phyloP scores from a whole-genome alignment of 352 stramenopile species.

The Pythium pyrilobum region DNA sequence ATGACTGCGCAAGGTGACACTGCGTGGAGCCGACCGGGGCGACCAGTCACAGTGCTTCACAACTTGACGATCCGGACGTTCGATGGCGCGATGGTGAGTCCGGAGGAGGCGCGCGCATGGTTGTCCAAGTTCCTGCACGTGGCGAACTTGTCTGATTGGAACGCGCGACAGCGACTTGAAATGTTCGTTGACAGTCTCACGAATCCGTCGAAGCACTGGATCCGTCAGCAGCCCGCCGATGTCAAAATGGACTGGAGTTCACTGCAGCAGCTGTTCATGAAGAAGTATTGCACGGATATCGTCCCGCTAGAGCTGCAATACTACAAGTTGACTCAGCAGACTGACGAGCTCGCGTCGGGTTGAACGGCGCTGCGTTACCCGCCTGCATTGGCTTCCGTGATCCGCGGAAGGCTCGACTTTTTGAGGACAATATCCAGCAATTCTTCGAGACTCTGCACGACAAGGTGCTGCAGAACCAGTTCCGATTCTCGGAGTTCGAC shows the following conservation, averaged over 20 bases:
- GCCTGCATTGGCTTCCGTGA: slow-evolving; percentile 11
- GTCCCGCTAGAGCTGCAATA: not conserved
- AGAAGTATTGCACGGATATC: slow-evolving; percentile 8
- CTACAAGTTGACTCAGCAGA: slow-evolving; percentile 16
- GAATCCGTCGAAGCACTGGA: slow-evolving; percentile 1
- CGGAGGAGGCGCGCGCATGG: not conserved
- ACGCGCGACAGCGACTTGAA: slow-evolving; percentile 6
- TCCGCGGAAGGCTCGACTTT: not conserved
- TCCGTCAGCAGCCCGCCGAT: not conserved
- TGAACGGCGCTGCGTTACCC: slow-evolving; percentile 4
- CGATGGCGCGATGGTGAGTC: not conserved
- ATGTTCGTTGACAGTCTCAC: slow-evolving; percentile 8
- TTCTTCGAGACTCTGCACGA: slow-evolving; percentile 19
- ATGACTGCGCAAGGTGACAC: not conserved
- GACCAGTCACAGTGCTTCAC: not conserved
- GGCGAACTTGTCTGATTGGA: slow-evolving; percentile 6
- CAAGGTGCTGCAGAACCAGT: slow-evolving; percentile 12
- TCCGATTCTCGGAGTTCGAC: slow-evolving; percentile 6
- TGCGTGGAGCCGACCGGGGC: not conserved
- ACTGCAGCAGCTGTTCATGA: not conserved
- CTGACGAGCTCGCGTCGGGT: slow-evolving; percentile 5
- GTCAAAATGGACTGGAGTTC: not conserved
- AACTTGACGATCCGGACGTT: not conserved
- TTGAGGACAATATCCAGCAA: slow-evolving; percentile 15
- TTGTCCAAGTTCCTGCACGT: slow-evolving; percentile 5